A percentile compares a stretch with the other conserved stretches of the same genome.
phyloP scores from a whole-genome alignment of 2,329 filamentous ascomycete genomes.

The Didymella exigua region DNA sequence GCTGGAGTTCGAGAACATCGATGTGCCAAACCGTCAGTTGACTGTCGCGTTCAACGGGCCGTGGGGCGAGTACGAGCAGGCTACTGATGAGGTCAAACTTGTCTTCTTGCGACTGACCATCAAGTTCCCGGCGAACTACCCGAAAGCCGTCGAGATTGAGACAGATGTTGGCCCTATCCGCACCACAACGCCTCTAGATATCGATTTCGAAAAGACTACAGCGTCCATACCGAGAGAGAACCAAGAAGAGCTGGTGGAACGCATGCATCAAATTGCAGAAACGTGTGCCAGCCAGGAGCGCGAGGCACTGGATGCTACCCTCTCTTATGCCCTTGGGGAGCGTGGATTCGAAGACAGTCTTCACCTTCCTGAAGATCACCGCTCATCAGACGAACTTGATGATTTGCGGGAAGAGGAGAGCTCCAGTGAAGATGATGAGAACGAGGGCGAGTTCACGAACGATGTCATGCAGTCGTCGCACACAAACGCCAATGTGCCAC shows the following conservation, averaged over 20 bases:
- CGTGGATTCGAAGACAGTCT: conserved; percentile 63
- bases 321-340: conserved; percentile 66
- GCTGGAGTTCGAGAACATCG: conserved; percentile 64
- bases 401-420: conserved; percentile 66
- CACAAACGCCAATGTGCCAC: conserved; percentile 68
- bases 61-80: conserved; percentile 56
- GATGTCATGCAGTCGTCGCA: conserved; percentile 60
- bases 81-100: conserved; percentile 45
- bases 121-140: conserved; percentile 64
- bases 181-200: conserved; percentile 53
- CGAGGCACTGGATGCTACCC: conserved; percentile 65
- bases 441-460: conserved; percentile 56
- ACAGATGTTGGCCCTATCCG: conserved; percentile 34
- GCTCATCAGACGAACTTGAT: conserved; percentile 54
- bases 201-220: conserved; percentile 63
- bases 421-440: conserved; percentile 82
- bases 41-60: conserved; percentile 65
- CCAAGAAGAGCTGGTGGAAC: conserved; percentile 54
- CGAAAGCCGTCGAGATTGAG: conserved; percentile 52
- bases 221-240: conserved; percentile 58
- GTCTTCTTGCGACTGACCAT: conserved; percentile 64
- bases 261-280: conserved; percentile 61
- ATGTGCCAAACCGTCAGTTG: conserved; percentile 59
- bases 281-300: conserved; percentile 59
- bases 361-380: conserved; percentile 56